Evolutionary conservation across 345 rosid genomes (phyloP).

Genomic region (Brassica juncea): DNA sequence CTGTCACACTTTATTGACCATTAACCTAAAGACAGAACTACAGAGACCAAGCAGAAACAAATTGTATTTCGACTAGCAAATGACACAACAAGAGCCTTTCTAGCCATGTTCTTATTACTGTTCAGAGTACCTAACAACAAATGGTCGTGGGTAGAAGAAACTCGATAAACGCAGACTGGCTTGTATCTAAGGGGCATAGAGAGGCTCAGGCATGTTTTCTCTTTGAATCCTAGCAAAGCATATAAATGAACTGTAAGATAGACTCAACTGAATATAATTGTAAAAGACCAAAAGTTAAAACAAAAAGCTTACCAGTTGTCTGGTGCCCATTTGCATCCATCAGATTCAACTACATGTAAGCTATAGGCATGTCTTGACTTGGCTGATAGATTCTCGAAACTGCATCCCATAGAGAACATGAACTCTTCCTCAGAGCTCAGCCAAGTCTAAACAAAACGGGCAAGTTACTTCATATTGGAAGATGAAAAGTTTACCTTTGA

Average conservation of each 20-base stretch:
- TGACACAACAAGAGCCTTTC: not conserved
- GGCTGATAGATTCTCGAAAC: slow-evolving; percentile 78
- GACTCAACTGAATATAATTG: not conserved
- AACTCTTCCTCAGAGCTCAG: not conserved
- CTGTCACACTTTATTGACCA: slow-evolving; percentile 18
- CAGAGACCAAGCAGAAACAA: slow-evolving; percentile 15
- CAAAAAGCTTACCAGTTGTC: slow-evolving; percentile 65
- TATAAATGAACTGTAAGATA: slow-evolving; percentile 25
- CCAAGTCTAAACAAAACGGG: not conserved
- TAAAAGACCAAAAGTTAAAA: not conserved
- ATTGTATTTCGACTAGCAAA: slow-evolving; percentile 20
- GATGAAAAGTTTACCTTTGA: slow-evolving; percentile 62
- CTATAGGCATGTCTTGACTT: slow-evolving; percentile 95
- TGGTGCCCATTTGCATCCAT: slow-evolving; percentile 83
- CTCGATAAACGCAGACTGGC: slow-evolving; percentile 11
- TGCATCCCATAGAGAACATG: slow-evolving; percentile 32
- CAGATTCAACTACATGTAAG: slow-evolving; percentile 88
- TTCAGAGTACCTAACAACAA: not conserved
- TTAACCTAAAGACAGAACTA: slow-evolving; percentile 10
- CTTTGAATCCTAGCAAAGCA: slow-evolving; percentile 64
- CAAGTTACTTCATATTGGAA: not conserved
- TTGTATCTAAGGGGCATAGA: slow-evolving; percentile 52
- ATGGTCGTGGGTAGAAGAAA: slow-evolving; percentile 11
- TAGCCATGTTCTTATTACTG: slow-evolving; percentile 20
- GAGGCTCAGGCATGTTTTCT: slow-evolving; percentile 74